Percentiles rank a stretch among this genome's conserved stretches.
Evolutionary conservation across 805 yeast species (phyloP).

Genomic region (Myxozyma lipomycoides): DNA sequence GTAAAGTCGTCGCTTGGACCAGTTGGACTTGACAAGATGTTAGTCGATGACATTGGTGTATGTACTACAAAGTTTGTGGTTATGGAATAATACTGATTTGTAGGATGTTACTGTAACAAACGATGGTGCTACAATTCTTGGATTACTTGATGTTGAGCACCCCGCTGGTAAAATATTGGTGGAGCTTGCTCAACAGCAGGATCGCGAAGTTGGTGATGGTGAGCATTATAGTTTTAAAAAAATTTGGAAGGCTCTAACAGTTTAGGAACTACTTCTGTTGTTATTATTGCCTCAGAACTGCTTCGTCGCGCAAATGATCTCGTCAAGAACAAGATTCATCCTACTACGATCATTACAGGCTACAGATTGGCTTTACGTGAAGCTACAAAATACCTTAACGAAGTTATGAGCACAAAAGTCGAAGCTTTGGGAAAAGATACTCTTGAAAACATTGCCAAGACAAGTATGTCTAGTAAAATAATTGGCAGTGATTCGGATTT

Average conservation of each 20-base stretch:
- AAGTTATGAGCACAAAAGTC: constrained; percentile 76
- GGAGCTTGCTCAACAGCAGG: constrained; percentile 97
- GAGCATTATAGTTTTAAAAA: background rate
- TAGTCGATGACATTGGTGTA: constrained; percentile 92
- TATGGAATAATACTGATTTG: background rate
- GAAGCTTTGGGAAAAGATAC: constrained; percentile 77
- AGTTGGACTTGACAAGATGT: constrained; percentile 96
- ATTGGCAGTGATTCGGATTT: constrained; percentile 91
- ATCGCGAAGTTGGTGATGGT: constrained; percentile 97
- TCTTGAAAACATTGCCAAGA: constrained; percentile 85
- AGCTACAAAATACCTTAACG: constrained; percentile 80
- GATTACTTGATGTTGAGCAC: constrained; percentile 90
- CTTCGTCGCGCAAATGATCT: constrained; percentile 89
- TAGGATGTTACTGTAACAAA: constrained; percentile 92
- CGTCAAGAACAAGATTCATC: constrained; percentile 91
- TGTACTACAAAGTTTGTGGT: background rate
- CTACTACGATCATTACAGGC: constrained; percentile 96
- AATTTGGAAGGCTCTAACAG: background rate
- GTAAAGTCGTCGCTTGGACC: constrained; percentile 95
- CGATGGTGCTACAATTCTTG: constrained; percentile 95
- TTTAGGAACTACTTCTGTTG: constrained; percentile 78
- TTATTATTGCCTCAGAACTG: constrained; percentile 89
- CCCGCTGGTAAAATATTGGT: constrained; percentile 98
- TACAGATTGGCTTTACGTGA: constrained; percentile 90
- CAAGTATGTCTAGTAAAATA: constrained; percentile 94